Evolutionary conservation across 108 stramenopile species (phyloP), one percentile per base, ranked within the genome.

Genomic region (Conticribra guillardii): DNA sequence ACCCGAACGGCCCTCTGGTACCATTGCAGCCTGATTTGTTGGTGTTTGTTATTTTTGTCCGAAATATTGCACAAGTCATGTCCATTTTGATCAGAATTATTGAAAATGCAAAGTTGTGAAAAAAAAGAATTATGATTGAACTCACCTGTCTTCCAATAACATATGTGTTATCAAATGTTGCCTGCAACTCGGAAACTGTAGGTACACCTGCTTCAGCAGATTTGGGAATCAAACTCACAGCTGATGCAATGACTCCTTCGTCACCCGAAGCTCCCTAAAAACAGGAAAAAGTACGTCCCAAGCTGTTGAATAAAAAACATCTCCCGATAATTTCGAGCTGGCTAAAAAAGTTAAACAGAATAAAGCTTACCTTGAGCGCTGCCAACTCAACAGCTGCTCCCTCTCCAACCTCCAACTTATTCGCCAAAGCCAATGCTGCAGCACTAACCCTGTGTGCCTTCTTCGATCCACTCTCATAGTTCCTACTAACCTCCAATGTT

Each of bases 151-250:
- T 83, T 63, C 85, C 77, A 52, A 82, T 74, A 2, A 33, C 55
- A 62, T 89, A 77, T 37, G 84, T 79, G n/a, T 79, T 64, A 30
- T 91, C 87, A 76, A 91, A 95, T 21, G 41, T 60, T 1, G 77
- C 71, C 64, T 95, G 94, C 60, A 95, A 75, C 45, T 91, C 91
- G 31, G 84, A 70, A 52, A 95, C 41, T 16, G 90, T 92, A 24
- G 84, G 72, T 19, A 91, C 75, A 28, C 90, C 93, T 3, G 71
- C 62, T 17, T 73, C 56, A n/a, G 82, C 68, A 37, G 82, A 75
- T 31, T 23, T 55, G 46, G 77, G 90, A 41, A 89, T 77, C 78
- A 73, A 81, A 37, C 41, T 55, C 23, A 87, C 72, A 2, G 84
- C 85, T 19, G 85, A 74, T 21, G 73, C 76, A 69, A 89, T 85